A percentile compares a stretch with the other conserved stretches of the same genome.
Conservation (phyloP, 1,139 yeast species). For the Geotrichum cucujoidarum region DNA sequence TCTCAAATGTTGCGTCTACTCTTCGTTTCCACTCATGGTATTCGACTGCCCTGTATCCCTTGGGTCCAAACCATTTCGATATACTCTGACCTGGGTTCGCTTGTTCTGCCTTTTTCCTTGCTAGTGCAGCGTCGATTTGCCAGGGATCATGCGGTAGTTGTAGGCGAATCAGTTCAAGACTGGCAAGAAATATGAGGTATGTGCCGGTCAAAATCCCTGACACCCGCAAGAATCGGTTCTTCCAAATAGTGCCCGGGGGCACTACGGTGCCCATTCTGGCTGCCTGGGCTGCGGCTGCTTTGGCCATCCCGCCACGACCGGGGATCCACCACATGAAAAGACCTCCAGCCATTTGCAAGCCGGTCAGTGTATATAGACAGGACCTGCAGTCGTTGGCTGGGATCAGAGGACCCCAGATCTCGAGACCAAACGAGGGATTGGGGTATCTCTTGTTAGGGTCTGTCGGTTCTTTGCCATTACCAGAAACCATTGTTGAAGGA, state of each 20-base stretch:
- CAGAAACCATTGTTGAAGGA: neutral
- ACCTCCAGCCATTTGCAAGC: slow-evolving; percentile 32
- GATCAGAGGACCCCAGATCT: slow-evolving; percentile 37
- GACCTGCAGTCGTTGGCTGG: slow-evolving; percentile 37
- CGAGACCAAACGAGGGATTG: slow-evolving; percentile 35
- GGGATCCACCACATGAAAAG: slow-evolving; percentile 31
- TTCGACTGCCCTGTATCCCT: slow-evolving; percentile 31
- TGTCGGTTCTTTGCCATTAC: slow-evolving; percentile 6
- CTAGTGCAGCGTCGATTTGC: slow-evolving; percentile 35
- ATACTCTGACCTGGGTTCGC: slow-evolving; percentile 24
- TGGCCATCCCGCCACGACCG: slow-evolving; percentile 23
- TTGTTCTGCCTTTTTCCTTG: slow-evolving; percentile 25
- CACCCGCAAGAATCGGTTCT: slow-evolving; percentile 25
- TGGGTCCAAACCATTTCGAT: slow-evolving; percentile 36
- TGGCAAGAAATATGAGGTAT: slow-evolving; percentile 29
- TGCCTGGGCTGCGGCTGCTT: slow-evolving; percentile 4
- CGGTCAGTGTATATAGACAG: slow-evolving; percentile 32
- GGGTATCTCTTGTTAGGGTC: slow-evolving; percentile 21
- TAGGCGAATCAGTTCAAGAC: slow-evolving; percentile 32
- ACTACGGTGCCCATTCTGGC: slow-evolving; percentile 4
- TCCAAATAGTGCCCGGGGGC: slow-evolving; percentile 26
- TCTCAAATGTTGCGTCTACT: slow-evolving; percentile 24
- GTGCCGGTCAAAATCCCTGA: slow-evolving; percentile 30
- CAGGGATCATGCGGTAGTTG: slow-evolving; percentile 35
- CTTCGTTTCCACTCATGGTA: slow-evolving; percentile 33